Evolutionary conservation across 257 asterid genomes (phyloP).

Genomic region (Lantana camara): DNA sequence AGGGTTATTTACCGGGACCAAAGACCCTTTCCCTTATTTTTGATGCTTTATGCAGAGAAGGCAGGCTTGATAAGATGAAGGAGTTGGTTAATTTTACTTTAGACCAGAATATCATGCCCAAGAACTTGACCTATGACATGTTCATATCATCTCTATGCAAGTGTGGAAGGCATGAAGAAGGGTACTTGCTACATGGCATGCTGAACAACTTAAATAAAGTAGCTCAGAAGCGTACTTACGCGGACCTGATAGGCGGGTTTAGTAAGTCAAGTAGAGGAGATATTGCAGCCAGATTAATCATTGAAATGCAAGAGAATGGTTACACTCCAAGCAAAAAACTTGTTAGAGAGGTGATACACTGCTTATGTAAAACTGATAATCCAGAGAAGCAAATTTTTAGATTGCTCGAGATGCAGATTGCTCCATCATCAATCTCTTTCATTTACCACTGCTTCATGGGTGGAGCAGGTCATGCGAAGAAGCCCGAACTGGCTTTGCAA

Average conservation of each 20-base stretch:
- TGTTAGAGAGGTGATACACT: constrained; percentile 54
- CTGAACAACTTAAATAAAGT: constrained; percentile 45
- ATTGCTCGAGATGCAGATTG: constrained; percentile 64
- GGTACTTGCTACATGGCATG: constrained; percentile 53
- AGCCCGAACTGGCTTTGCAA: constrained; percentile 58
- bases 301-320: constrained; percentile 90
- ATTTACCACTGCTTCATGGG: constrained; percentile 62
- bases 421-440: constrained; percentile 29
- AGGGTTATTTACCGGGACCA: constrained; percentile 62
- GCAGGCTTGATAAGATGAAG: constrained; percentile 65
- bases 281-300: constrained; percentile 62
- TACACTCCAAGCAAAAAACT: constrained; percentile 40
- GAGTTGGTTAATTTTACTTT: constrained; percentile 57
- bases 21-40: constrained; percentile 56
- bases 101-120: constrained; percentile 49
- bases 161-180: constrained; percentile 63
- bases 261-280: constrained; percentile 57
- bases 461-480: constrained; percentile 83
- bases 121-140: constrained; percentile 45
- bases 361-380: constrained; percentile 54
- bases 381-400: constrained; percentile 53
- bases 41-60: constrained; percentile 69
- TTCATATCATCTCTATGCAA: constrained; percentile 66
- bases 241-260: constrained; percentile 59
- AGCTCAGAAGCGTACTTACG: constrained; percentile 49